phyloP scores from a whole-genome alignment of 192 early-diverging fungal species.

The Diversispora eburnea region DNA sequence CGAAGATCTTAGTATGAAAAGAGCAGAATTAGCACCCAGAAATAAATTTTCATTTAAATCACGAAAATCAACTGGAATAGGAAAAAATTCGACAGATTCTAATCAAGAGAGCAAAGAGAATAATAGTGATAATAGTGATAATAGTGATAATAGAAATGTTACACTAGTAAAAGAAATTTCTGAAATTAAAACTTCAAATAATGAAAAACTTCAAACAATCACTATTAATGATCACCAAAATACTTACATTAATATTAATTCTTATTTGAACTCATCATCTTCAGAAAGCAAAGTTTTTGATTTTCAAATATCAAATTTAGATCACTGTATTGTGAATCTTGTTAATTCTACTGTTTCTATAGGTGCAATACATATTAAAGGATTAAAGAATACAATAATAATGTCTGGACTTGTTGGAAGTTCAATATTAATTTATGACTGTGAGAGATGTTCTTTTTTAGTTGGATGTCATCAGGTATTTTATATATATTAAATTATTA shows the following conservation, averaged over 20 bases:
- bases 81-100: background rate
- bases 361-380: slow-evolving; percentile 74
- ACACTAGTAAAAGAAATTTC: slow-evolving; percentile 8
- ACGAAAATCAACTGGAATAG: slow-evolving; percentile 32
- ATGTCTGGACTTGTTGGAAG: slow-evolving; percentile 65
- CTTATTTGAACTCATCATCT: slow-evolving; percentile 3
- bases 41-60: slow-evolving; percentile 70
- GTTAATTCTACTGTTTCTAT: slow-evolving; percentile 44
- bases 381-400: slow-evolving; percentile 58
- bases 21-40: slow-evolving; percentile 49
- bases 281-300: slow-evolving; percentile 40
- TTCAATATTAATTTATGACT: slow-evolving; percentile 67
- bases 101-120: background rate
- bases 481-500: slow-evolving; percentile 1
- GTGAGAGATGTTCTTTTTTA: slow-evolving; percentile 57
- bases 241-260: slow-evolving; percentile 36
- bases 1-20: slow-evolving; percentile 36
- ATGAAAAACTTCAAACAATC: slow-evolving; percentile 33
- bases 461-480: slow-evolving; percentile 73
- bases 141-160: background rate
- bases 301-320: slow-evolving; percentile 56
- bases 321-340: slow-evolving; percentile 63
- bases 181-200: background rate
- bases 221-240: slow-evolving; percentile 37
- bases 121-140: background rate